Percentiles rank a stretch among this genome's conserved stretches.
These are phyloP conservation scores for Colletotrichum sojae DNA, from an alignment of 2,329 filamentous ascomycete species.

Conservation along the genomic window DNA sequence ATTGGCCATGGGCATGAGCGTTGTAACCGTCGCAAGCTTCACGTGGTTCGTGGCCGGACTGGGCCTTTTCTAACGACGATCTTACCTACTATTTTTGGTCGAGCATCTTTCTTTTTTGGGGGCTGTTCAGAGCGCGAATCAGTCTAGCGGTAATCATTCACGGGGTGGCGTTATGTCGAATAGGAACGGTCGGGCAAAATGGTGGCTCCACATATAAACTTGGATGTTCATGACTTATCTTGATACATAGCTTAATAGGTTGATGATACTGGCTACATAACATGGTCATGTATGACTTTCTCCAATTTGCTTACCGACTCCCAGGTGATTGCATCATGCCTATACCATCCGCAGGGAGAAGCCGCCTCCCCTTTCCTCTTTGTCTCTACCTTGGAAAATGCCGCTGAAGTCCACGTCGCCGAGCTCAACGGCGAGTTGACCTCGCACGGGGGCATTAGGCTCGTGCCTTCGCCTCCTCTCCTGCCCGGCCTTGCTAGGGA, in stretches of 20 bases:
- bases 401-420: constrained; percentile 76
- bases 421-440: constrained; percentile 73
- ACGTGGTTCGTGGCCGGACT: constrained; percentile 71
- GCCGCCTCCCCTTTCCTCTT: constrained; percentile 75
- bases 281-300: constrained; percentile 14
- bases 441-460: constrained; percentile 87
- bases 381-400: constrained; percentile 77
- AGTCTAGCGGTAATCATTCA: constrained; percentile 37
- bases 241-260: constrained; percentile 36
- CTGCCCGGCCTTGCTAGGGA: constrained; percentile 94
- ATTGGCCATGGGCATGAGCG: constrained; percentile 67
- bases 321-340: constrained; percentile 1
- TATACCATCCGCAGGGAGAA: constrained; percentile 75
- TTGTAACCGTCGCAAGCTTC: constrained; percentile 71
- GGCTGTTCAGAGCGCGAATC: constrained; percentile 20
- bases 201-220: constrained; percentile 36
- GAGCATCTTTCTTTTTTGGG: constrained; percentile 17
- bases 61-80: constrained; percentile 49
- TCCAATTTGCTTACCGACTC: neutral
- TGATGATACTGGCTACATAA: constrained; percentile 24
- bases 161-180: constrained; percentile 38
- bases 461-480: constrained; percentile 81
- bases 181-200: constrained; percentile 33
- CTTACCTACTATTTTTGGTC: constrained; percentile 27
- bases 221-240: constrained; percentile 34